Conservation (phyloP, 2,329 filamentous ascomycete species). For the Dactylellina drechsleri region DNA sequence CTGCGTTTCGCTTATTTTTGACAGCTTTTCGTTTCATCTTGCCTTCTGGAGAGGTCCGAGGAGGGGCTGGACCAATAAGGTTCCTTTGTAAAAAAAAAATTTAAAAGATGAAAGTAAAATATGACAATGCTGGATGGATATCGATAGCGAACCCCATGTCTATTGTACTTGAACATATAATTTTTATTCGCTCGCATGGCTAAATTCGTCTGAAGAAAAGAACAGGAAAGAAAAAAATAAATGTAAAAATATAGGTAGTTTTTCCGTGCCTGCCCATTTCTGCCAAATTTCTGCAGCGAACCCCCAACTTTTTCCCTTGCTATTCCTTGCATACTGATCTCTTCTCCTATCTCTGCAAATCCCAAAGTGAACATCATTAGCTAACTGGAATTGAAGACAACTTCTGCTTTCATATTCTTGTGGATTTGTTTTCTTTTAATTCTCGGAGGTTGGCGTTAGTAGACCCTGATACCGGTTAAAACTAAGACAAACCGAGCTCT, state of each 20-base stretch:
- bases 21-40: conserved; percentile 47
- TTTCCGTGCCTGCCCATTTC: conserved; percentile 47
- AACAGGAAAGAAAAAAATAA: too few species aligned
- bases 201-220: conserved; percentile 49
- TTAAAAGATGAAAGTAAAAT: neutral
- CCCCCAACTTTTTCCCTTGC: conserved; percentile 1
- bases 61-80: conserved; percentile 45
- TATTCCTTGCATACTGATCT: neutral
- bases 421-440: conserved; percentile 15
- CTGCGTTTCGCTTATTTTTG: conserved; percentile 52
- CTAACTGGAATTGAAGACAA: conserved; percentile 43
- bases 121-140: conserved; percentile 25
- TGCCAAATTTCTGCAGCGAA: conserved; percentile 21
- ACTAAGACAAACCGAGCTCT: conserved; percentile 29
- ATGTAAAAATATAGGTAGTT: conserved; percentile 5
- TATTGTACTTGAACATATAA: conserved; percentile 28
- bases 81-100: neutral
- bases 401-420: conserved; percentile 12
- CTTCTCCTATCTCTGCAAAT: conserved; percentile 21
- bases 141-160: conserved; percentile 32
- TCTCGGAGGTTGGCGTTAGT: conserved; percentile 3
- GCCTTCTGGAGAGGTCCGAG: conserved; percentile 16
- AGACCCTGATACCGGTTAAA: conserved; percentile 46
- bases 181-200: conserved; percentile 43
- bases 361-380: conserved; percentile 31